Conservation (phyloP, 805 yeast species). For the Jamesozyma spencerorum region DNA sequence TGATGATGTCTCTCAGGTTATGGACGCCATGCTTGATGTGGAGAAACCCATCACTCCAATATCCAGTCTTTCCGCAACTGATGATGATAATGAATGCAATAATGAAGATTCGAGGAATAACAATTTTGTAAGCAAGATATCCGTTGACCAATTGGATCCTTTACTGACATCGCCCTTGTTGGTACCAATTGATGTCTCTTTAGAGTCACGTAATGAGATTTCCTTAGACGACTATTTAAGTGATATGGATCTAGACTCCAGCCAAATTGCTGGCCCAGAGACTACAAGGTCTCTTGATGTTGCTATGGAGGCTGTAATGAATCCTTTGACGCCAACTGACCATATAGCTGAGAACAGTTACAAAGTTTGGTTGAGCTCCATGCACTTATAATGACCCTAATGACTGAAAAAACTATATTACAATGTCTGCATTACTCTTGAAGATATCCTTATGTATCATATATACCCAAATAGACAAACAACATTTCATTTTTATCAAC, state of each 20-base stretch:
- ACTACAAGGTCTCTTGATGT: neutral
- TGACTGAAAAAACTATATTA: neutral
- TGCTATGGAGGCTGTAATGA: neutral
- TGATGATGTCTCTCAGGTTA: too few species aligned
- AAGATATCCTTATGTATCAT: too few species aligned
- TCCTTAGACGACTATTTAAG: neutral
- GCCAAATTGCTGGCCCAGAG: neutral
- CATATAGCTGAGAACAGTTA: constrained; percentile 25
- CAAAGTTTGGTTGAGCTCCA: constrained; percentile 15
- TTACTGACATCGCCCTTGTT: constrained; percentile 14
- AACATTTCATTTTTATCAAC: too few species aligned
- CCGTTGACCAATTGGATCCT: constrained; percentile 5
- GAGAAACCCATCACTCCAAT: neutral
- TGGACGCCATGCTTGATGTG: neutral
- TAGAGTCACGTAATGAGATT: neutral
- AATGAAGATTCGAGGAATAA: neutral
- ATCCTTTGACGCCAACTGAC: constrained; percentile 9
- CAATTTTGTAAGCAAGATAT: neutral
- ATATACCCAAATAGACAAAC: too few species aligned
- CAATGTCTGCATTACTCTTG: too few species aligned
- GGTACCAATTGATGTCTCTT: constrained; percentile 5
- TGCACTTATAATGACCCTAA: neutral
- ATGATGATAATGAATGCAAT: neutral
- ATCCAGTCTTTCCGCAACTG: too few species aligned
- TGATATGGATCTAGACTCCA: neutral